Conservation (phyloP, 805 yeast species). For the Spathaspora boniae region DNA sequence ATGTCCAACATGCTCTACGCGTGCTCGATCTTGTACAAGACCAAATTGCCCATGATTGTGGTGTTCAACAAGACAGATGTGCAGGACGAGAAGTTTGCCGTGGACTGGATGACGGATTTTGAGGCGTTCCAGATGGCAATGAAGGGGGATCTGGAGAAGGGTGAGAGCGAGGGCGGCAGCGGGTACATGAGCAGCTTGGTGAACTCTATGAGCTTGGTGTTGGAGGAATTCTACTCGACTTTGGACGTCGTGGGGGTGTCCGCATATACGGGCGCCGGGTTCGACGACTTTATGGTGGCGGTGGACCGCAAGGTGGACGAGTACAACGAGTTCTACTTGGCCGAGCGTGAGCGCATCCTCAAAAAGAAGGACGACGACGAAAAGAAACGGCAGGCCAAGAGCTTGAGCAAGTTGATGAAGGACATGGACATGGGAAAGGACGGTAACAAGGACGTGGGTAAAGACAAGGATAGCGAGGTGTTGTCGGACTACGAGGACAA, state of each 20-base stretch:
- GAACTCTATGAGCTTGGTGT: slow-evolving; percentile 91
- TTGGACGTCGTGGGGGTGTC: slow-evolving; percentile 92
- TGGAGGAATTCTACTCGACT: slow-evolving; percentile 93
- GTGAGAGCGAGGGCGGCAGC: slow-evolving; percentile 57
- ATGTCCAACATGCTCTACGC: slow-evolving; percentile 98
- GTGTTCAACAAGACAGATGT: slow-evolving; percentile 96
- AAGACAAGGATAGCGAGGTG: slow-evolving; percentile 40
- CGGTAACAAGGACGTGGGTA: slow-evolving; percentile 38
- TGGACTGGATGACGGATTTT: slow-evolving; percentile 97
- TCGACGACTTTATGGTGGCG: slow-evolving; percentile 82
- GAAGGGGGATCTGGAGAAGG: slow-evolving; percentile 60
- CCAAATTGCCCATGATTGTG: slow-evolving; percentile 92
- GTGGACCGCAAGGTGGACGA: slow-evolving; percentile 87
- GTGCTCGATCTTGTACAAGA: slow-evolving; percentile 92
- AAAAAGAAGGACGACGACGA: slow-evolving; percentile 76
- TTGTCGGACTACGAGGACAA: slow-evolving; percentile 51
- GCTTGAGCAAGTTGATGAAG: slow-evolving; percentile 71
- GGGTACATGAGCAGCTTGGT: slow-evolving; percentile 94
- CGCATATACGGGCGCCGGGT: slow-evolving; percentile 89
- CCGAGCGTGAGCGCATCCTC: slow-evolving; percentile 79
- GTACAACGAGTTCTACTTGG: slow-evolving; percentile 75
- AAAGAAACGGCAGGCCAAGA: slow-evolving; percentile 64
- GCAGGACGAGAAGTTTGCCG: slow-evolving; percentile 78
- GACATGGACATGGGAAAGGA: slow-evolving; percentile 86
- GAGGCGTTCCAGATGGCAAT: slow-evolving; percentile 85